Evolutionary conservation across 2,329 filamentous ascomycete species (phyloP), one percentile per base, ranked within the genome.

Genomic region (Colletotrichum shisoi): DNA sequence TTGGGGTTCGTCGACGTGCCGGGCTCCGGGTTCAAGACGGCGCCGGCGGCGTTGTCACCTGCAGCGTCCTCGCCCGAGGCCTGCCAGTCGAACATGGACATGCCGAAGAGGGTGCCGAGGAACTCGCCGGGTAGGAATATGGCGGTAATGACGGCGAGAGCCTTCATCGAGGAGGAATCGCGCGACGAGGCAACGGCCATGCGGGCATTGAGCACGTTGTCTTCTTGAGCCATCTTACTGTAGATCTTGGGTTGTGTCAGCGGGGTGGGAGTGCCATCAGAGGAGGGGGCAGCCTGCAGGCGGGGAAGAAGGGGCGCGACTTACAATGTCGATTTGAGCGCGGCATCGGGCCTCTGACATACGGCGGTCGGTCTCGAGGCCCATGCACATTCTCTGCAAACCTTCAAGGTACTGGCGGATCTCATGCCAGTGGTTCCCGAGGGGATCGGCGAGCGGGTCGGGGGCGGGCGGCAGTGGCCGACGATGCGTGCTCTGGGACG

Each of bases 181-280:
- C 78, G 76, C 1, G 77, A 76, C 2, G 77, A 79, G 2, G 78
- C 73, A 1, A 79, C 78, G 3, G 78, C 78, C 78, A 79, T 79
- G 17, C 78, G 73, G 4, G 78, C 78, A 58, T 79, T 79, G 57
- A 82, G 76, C 34, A 81, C 79, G 69, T 82, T 82, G 71, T 83
- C 80, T 65, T 83, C 81, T 68, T 83, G 80, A 3, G 81, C 81
- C 78, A 83, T 82, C 70, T 82, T 82, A 69, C 78, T 80, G 74
- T 82, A 82, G 65, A 83, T 82, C 78, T 34, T 80, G 53, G 1
- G 17, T 2, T 1, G 4, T 21, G 24, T 71, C 9, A 73, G 71
- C 21, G 9, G 6, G 24, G 2, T 11, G 6, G 24, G 2, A 8
- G 24, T 27, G 11, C 1, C 31, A 5, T 24, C 6, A 2, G 31